A percentile compares a stretch with the other conserved stretches of the same genome.
Conservation (phyloP, 805 yeast species). For the Monosporozyma aquatica region DNA sequence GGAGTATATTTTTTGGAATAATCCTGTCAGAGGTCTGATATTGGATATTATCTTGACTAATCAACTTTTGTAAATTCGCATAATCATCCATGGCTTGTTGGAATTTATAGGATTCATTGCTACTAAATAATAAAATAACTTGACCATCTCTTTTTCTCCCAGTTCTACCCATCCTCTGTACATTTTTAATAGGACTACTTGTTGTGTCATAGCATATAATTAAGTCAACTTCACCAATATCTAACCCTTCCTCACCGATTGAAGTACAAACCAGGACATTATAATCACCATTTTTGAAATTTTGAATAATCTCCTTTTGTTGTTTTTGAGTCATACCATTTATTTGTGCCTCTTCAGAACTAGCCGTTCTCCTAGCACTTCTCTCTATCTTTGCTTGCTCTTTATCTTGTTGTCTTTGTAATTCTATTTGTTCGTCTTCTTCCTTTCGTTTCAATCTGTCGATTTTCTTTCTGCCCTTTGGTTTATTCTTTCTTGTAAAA, state of each 20-base stretch:
- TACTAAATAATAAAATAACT: constrained; percentile 64
- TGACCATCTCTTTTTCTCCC: constrained; percentile 91
- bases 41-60: constrained; percentile 39
- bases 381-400: constrained; percentile 30
- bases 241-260: constrained; percentile 97
- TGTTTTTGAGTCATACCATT: constrained; percentile 86
- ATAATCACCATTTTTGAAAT: constrained; percentile 62
- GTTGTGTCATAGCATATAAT: constrained; percentile 91
- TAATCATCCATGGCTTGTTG: constrained; percentile 81
- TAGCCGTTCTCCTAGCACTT: constrained; percentile 38
- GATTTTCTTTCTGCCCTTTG: constrained; percentile 36
- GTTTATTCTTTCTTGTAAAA: constrained; percentile 36
- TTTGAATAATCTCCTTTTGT: constrained; percentile 68
- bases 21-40: constrained; percentile 53
- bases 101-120: constrained; percentile 69
- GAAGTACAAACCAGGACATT: constrained; percentile 91
- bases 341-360: constrained; percentile 67
- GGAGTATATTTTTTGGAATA: constrained; percentile 48
- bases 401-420: constrained; percentile 27
- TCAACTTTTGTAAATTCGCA: constrained; percentile 62
- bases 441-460: constrained; percentile 29
- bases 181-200: constrained; percentile 81
- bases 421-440: constrained; percentile 24
- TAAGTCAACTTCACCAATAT: constrained; percentile 94
- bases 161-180: constrained; percentile 97